Evolutionary conservation across 441 rosid genomes (phyloP).

Genomic region (Daphne laureola): DNA sequence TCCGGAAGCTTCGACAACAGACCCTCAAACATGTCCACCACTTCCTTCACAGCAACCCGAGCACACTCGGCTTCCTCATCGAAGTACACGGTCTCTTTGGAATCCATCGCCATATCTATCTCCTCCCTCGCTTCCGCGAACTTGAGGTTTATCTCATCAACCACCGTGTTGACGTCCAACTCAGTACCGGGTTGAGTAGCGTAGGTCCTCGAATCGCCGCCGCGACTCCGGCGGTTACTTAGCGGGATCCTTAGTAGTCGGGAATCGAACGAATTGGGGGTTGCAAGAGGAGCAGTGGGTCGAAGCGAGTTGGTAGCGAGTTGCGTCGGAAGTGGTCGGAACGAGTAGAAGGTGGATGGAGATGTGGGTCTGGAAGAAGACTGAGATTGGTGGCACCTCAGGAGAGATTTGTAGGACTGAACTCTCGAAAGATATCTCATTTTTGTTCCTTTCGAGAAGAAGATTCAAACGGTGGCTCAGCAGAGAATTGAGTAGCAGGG

Average conservation of each 20-base stretch:
- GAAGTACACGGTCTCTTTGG: constrained; percentile 92
- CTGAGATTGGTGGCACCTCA: constrained; percentile 20
- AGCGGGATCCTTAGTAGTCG: constrained; percentile 5
- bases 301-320: constrained; percentile 10
- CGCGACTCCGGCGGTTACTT: not conserved
- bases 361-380: constrained; percentile 22
- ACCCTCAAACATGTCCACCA: constrained; percentile 52
- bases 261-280: constrained; percentile 5
- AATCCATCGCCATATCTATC: constrained; percentile 89
- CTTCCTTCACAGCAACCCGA: constrained; percentile 65
- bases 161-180: constrained; percentile 57
- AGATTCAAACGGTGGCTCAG: not conserved
- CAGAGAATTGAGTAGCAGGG: constrained; percentile 12
- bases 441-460: constrained; percentile 1
- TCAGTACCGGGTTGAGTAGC: constrained; percentile 23
- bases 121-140: constrained; percentile 98
- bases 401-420: constrained; percentile 29
- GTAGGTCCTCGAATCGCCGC: constrained; percentile 17
- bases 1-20: constrained; percentile 49
- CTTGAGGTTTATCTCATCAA: constrained; percentile 77
- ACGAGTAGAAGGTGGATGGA: constrained; percentile 12
- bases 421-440: constrained; percentile 43
- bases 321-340: constrained; percentile 12
- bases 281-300: constrained; percentile 9
- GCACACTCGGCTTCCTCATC: constrained; percentile 93